Evolutionary conservation across 2,329 filamentous ascomycete genomes (phyloP).

Genomic region (Fusarium papillatum): DNA sequence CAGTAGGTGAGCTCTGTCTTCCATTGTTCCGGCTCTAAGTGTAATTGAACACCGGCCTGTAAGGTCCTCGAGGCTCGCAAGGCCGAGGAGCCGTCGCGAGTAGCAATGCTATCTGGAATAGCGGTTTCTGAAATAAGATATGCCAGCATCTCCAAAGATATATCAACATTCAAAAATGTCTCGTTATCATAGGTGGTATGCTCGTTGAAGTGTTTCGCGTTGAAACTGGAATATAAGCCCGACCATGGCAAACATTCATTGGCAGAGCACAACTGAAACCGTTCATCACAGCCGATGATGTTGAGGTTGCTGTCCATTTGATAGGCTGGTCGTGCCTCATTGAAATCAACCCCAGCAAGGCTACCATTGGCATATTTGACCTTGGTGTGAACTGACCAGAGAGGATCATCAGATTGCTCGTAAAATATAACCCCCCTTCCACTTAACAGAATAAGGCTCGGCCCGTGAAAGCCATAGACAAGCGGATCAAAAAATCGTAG

Average conservation of each 20-base stretch:
- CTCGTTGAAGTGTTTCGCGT: too few relatives aligned
- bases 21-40: background rate
- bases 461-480: too few relatives aligned
- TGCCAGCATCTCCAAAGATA: too few relatives aligned
- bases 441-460: too few relatives aligned
- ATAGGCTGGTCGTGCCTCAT: background rate
- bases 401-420: background rate
- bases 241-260: background rate
- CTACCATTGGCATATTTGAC: background rate
- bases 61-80: background rate
- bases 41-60: too few relatives aligned
- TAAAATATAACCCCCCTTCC: background rate
- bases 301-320: background rate
- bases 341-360: background rate
- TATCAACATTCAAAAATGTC: too few relatives aligned
- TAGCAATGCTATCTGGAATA: background rate
- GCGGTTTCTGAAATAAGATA: too few relatives aligned
- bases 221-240: background rate
- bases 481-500: too few relatives aligned
- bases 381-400: background rate
- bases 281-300: background rate
- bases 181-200: too few relatives aligned
- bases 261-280: background rate
- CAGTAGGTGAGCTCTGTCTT: background rate
- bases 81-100: background rate